phyloP scores from a whole-genome alignment of 2,329 filamentous ascomycete genomes.

The Pseudodiploospora longispora region DNA sequence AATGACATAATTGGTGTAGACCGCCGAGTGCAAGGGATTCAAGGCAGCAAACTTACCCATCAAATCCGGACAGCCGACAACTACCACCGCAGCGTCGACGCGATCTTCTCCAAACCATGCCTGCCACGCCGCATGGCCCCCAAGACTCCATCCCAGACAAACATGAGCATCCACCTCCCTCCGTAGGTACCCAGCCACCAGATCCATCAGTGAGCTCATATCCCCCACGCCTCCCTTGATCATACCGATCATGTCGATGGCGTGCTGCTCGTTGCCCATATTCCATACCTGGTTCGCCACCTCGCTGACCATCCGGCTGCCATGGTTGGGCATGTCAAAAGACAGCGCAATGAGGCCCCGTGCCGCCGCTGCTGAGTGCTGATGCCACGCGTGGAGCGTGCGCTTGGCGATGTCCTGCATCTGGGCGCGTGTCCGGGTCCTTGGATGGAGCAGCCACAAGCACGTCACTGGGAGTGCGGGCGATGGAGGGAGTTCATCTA shows the following conservation, averaged over 20 bases:
- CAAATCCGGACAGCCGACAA: conserved; percentile 89
- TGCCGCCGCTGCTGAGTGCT: background rate
- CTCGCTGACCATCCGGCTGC: conserved; percentile 58
- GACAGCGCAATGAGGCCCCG: conserved; percentile 68
- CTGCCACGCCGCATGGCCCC: conserved; percentile 85
- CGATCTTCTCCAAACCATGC: conserved; percentile 69
- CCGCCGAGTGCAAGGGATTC: background rate
- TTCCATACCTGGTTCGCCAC: conserved; percentile 72
- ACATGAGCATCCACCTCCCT: conserved; percentile 54
- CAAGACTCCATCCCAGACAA: conserved; percentile 74
- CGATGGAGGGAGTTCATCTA: conserved; percentile 57
- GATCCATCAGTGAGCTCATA: conserved; percentile 65
- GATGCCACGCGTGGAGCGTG: conserved; percentile 55
- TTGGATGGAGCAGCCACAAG: conserved; percentile 87
- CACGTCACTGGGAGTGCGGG: conserved; percentile 54
- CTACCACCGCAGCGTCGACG: conserved; percentile 66
- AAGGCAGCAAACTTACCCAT: conserved; percentile 41
- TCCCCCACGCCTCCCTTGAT: conserved; percentile 70
- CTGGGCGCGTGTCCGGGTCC: conserved; percentile 58
- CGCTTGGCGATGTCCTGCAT: conserved; percentile 71
- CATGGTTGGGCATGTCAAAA: conserved; percentile 94
- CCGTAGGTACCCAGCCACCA: conserved; percentile 63
- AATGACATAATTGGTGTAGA: too few relatives aligned
- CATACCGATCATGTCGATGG: conserved; percentile 82
- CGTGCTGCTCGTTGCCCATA: conserved; percentile 70